Conservation (phyloP, 768 basidiomycete species). For the Trametes sanguinea region DNA sequence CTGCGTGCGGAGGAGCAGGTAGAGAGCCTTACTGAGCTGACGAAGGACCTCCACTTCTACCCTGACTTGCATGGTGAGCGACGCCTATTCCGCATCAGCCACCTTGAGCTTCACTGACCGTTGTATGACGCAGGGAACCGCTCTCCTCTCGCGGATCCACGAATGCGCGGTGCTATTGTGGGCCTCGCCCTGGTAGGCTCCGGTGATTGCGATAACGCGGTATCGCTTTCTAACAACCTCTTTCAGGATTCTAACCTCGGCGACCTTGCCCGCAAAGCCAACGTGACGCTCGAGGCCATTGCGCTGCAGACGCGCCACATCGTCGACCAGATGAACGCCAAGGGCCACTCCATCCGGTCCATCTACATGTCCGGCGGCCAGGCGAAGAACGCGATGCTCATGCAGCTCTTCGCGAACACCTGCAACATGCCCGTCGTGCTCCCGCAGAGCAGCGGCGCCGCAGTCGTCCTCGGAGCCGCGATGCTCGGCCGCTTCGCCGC, state of each 20-base stretch:
- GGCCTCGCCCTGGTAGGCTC: conserved; percentile 74
- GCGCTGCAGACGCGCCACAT: conserved; percentile 95
- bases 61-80: conserved; percentile 86
- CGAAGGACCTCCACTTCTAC: conserved; percentile 90
- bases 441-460: conserved; percentile 71
- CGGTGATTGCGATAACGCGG: background rate
- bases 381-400: conserved; percentile 84
- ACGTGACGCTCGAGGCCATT: conserved; percentile 89
- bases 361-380: conserved; percentile 95
- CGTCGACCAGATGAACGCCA: conserved; percentile 83
- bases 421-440: conserved; percentile 83
- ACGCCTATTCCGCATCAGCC: background rate
- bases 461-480: conserved; percentile 91
- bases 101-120: background rate
- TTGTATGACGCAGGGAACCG: conserved; percentile 69
- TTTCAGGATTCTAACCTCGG: conserved; percentile 64
- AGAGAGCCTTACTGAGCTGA: conserved; percentile 76
- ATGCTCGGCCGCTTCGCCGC: conserved; percentile 91
- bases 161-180: conserved; percentile 89
- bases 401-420: conserved; percentile 87
- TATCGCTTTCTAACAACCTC: background rate
- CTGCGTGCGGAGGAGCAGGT: conserved; percentile 56
- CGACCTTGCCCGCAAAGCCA: conserved; percentile 89
- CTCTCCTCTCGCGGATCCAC: conserved; percentile 94
- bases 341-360: conserved; percentile 78